Evolutionary conservation across 2,329 filamentous ascomycete genomes (phyloP), one percentile per base, ranked within the genome.

Genomic region (Gaeumannomyces tritici): DNA sequence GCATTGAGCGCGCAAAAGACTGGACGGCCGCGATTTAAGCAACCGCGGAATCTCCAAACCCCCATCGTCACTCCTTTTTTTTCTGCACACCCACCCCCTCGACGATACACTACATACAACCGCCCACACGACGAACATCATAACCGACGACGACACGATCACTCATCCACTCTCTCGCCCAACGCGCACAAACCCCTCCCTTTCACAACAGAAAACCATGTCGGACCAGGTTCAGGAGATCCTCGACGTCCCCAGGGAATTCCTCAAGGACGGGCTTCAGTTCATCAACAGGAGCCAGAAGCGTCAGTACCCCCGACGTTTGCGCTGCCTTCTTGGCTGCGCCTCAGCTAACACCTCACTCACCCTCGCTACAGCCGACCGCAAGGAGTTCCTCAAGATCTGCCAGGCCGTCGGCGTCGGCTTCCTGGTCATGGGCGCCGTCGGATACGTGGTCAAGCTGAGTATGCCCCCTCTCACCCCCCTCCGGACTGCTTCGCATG

Each of bases 391-490:
- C 73, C 73, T 82, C 68, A 82, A 82, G 75, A 75, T 75, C 70
- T 73, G 71, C 64, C 72, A 75, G 69, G 86, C 86, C 65, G 86
- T 89, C 65, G 87, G 86, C 63, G 81, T 88, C 66, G 87, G 87
- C 64, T 89, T 89, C 76, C 74, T 89, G 66, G 82, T 89, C 74
- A 89, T 88, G 86, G 86, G 86, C 65, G 83, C 84, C 59, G 86
- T 89, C 63, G 86, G 86, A 66, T 89, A 88, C 75, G 74, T 89
- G 65, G 85, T 89, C 72, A 89, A 89, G 80, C 80, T 89, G 71
- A 86, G 84, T 87, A 78, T 60, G 82, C 42, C 13, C 35, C 3
- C 35, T 12, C 33, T 12, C 33, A 6, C 13, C 3, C 3, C 33
- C 35, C 35, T 2, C 35, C 35, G 7, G 35, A 15, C 35, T 18